Percentiles rank a stretch among this genome's conserved stretches.
These are phyloP conservation scores for Acorus calamus DNA, from an alignment of 106 monocot genomes.

Conservation along the genomic window DNA sequence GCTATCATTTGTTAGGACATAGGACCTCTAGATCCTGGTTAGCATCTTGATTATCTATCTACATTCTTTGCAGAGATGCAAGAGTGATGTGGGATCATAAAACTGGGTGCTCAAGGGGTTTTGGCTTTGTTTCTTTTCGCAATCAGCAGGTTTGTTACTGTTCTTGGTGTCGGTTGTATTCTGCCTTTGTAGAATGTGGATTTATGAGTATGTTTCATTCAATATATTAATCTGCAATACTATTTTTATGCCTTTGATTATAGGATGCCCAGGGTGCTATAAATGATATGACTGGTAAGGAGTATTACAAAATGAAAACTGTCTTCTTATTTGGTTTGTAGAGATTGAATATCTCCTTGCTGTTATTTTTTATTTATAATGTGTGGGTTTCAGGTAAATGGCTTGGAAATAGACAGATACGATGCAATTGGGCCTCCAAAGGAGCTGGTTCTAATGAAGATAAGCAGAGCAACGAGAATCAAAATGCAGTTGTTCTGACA, in stretches of 20 bases:
- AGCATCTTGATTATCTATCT: background rate
- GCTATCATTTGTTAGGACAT: too few species aligned
- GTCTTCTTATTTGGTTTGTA: too few species aligned
- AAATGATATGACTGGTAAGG: slow-evolving; percentile 39
- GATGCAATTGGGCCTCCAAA: slow-evolving; percentile 70
- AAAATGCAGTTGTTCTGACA: slow-evolving; percentile 38
- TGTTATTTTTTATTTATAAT: background rate
- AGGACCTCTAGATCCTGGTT: background rate
- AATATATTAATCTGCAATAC: background rate
- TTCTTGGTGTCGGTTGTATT: background rate
- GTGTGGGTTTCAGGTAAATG: slow-evolving; percentile 35
- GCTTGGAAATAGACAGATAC: slow-evolving; percentile 59
- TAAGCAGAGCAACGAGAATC: slow-evolving; percentile 34
- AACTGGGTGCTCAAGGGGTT: too few species aligned
- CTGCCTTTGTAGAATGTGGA: background rate
- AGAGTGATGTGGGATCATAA: too few species aligned
- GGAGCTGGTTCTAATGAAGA: slow-evolving; percentile 29
- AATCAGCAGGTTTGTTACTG: too few species aligned
- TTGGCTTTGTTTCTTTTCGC: too few species aligned
- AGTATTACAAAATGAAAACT: too few species aligned
- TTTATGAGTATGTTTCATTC: background rate
- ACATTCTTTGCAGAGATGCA: background rate
- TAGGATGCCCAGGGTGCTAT: slow-evolving; percentile 55
- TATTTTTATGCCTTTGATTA: background rate
- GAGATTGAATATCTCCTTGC: too few species aligned